Evolutionary conservation across 768 basidiomycete species (phyloP).

Genomic region (Lyophyllum shimeji): DNA sequence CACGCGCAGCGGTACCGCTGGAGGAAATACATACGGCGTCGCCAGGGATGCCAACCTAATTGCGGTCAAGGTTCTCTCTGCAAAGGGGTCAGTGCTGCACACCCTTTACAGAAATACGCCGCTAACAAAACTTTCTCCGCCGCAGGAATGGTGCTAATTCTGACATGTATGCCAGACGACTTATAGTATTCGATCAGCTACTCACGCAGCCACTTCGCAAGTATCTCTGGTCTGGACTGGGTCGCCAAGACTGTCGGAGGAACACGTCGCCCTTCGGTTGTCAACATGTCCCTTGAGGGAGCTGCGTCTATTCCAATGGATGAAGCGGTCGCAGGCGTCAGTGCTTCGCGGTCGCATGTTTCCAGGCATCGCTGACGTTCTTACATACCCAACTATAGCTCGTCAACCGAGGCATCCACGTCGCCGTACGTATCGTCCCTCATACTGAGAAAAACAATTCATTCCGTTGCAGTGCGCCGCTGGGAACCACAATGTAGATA

Average conservation of each 20-base stretch:
- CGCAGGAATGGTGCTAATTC: not conserved
- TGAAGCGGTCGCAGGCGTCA: not conserved
- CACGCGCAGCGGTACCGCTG: not conserved
- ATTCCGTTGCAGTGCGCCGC: slow-evolving; percentile 17
- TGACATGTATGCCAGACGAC: not conserved
- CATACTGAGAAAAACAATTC: too few species aligned
- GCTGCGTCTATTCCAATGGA: not conserved
- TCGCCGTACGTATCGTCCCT: not conserved
- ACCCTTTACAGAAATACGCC: too few species aligned
- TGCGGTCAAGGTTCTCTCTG: slow-evolving; percentile 2
- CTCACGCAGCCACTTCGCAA: not conserved
- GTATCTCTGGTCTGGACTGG: slow-evolving; percentile 2
- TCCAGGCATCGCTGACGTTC: not conserved
- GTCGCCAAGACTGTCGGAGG: not conserved
- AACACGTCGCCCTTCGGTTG: slow-evolving; percentile 4
- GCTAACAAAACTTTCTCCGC: not conserved
- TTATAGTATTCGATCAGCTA: not conserved
- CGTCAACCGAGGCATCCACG: not conserved
- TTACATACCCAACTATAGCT: not conserved
- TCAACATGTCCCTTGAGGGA: slow-evolving; percentile 7
- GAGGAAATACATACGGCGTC: slow-evolving; percentile 9
- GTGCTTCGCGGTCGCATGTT: not conserved
- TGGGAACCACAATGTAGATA: slow-evolving; percentile 30
- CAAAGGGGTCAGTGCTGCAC: not conserved
- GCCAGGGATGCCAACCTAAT: slow-evolving; percentile 21